These are phyloP conservation scores for Aspergillus sp. DNA, from an alignment of 2,329 filamentous ascomycete genomes.

Conservation along the genomic window DNA sequence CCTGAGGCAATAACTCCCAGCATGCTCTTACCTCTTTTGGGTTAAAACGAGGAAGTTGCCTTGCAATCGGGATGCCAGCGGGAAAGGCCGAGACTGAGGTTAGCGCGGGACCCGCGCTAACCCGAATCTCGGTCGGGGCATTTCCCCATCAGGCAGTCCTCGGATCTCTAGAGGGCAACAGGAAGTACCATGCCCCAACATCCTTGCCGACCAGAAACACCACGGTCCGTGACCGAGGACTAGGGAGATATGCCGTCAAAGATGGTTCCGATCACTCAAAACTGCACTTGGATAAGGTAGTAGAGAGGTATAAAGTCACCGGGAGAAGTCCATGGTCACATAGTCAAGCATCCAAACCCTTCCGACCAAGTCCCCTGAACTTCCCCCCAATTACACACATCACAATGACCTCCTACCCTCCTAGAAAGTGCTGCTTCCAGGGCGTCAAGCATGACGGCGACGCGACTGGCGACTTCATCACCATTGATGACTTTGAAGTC, in stretches of 20 bases:
- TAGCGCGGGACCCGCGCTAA: background rate
- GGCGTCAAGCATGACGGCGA: slow-evolving; percentile 7
- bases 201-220: background rate
- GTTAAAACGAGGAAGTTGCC: background rate
- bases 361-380: background rate
- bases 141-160: background rate
- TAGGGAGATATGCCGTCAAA: background rate
- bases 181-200: background rate
- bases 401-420: background rate
- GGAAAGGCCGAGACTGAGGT: background rate
- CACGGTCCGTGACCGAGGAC: background rate
- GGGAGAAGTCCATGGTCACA: background rate
- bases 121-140: background rate
- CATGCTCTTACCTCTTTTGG: too few relatives aligned
- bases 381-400: background rate
- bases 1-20: background rate
- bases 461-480: slow-evolving; percentile 1
- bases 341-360: background rate
- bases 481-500: slow-evolving; percentile 4
- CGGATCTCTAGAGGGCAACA: background rate
- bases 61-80: background rate
- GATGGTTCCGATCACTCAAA: background rate
- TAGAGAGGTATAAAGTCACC: background rate
- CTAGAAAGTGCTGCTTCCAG: slow-evolving; percentile 1
- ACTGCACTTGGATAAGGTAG: background rate